These are phyloP conservation scores for Trypanosoma rangeli DNA, from an alignment of 208 protist species.

Conservation along the genomic window DNA sequence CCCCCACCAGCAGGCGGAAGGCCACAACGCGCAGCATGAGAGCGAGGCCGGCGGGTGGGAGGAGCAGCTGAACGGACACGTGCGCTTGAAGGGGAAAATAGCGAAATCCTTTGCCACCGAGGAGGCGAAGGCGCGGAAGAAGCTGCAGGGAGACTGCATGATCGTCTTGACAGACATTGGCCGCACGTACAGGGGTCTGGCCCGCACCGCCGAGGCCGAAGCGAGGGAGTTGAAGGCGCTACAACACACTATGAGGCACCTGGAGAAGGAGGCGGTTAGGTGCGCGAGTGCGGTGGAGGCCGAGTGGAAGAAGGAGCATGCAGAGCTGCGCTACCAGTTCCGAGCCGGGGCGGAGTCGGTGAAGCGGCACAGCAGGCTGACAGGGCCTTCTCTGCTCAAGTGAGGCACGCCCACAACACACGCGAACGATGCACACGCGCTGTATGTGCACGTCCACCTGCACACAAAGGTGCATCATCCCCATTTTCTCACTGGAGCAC, in stretches of 20 bases:
- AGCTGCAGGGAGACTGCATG: conserved; percentile 19
- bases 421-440: not conserved
- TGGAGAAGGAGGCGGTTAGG: conserved; percentile 46
- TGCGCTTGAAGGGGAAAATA: conserved; percentile 3
- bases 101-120: conserved; percentile 14
- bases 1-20: conserved; percentile 4
- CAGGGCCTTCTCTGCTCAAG: not conserved
- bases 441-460: too few relatives aligned
- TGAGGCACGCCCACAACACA: not conserved
- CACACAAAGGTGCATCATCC: too few relatives aligned
- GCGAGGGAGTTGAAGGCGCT: not conserved
- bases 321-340: conserved; percentile 14
- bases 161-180: conserved; percentile 27
- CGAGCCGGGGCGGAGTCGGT: not conserved
- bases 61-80: not conserved
- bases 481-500: too few relatives aligned
- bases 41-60: not conserved
- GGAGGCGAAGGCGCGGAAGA: conserved; percentile 19
- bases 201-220: not conserved
- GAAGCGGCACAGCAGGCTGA: not conserved
- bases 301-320: conserved; percentile 35
- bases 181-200: conserved; percentile 18
- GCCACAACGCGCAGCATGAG: not conserved
- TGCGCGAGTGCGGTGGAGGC: conserved; percentile 29
- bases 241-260: conserved; percentile 12